A percentile compares a stretch with the other conserved stretches of the same genome.
Evolutionary conservation across 768 basidiomycete species (phyloP).

Genomic region (Trametes sanguinea): DNA sequence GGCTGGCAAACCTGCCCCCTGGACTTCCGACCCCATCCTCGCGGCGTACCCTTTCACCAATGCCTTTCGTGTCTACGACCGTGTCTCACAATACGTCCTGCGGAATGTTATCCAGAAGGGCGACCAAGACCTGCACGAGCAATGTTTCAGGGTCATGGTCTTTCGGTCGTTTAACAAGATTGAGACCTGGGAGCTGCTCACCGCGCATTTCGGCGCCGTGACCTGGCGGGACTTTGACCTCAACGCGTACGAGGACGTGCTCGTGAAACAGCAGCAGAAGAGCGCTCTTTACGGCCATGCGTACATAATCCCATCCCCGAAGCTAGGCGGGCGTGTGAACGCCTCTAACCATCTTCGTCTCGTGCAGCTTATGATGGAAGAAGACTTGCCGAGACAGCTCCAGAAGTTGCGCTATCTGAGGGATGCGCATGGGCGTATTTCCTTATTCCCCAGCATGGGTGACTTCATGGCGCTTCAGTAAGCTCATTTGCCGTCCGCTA

Average conservation of each 20-base stretch:
- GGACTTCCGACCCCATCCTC: conserved; percentile 69
- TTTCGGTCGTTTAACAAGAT: conserved; percentile 75
- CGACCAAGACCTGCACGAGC: conserved; percentile 56
- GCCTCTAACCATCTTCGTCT: conserved; percentile 66
- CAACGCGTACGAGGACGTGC: conserved; percentile 52
- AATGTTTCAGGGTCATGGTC: conserved; percentile 70
- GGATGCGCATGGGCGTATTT: conserved; percentile 58
- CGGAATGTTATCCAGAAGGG: conserved; percentile 70
- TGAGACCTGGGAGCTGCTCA: conserved; percentile 69
- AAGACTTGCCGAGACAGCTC: conserved; percentile 52
- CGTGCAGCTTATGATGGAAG: conserved; percentile 49
- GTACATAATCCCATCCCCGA: conserved; percentile 72
- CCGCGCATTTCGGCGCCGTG: conserved; percentile 51
- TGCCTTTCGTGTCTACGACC: conserved; percentile 73
- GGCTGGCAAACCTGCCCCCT: conserved; percentile 38
- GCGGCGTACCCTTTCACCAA: conserved; percentile 66
- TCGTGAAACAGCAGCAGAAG: conserved; percentile 35
- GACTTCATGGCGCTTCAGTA: conserved; percentile 74
- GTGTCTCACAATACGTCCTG: conserved; percentile 68
- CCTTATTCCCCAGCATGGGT: conserved; percentile 72
- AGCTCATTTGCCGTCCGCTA: conserved; percentile 34
- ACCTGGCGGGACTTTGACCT: conserved; percentile 64
- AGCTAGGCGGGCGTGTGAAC: conserved; percentile 46
- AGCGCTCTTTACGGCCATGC: conserved; percentile 64
- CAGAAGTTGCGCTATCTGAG: conserved; percentile 52